phyloP scores from a whole-genome alignment of 768 basidiomycete species.

The Gloeophyllum trabeum region DNA sequence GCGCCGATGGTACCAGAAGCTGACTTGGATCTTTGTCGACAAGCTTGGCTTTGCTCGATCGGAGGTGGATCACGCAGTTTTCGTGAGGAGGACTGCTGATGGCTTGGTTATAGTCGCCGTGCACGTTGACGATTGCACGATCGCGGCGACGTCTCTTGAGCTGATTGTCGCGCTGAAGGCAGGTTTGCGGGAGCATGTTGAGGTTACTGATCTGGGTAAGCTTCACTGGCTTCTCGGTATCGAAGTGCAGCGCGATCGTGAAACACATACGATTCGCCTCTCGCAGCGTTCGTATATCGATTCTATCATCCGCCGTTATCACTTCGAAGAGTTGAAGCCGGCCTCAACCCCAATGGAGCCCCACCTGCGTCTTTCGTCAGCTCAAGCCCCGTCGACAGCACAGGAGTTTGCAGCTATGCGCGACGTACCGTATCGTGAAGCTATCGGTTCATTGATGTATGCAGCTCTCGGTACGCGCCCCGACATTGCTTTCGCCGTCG shows the following conservation, averaged over 20 bases:
- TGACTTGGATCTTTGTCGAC: constrained; percentile 12
- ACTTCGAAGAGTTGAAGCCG: constrained; percentile 1
- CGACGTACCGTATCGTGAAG: constrained; percentile 12
- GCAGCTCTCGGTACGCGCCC: constrained; percentile 21
- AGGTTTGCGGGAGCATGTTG: constrained; percentile 14
- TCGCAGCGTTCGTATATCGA: constrained; percentile 19
- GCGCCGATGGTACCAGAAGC: constrained; percentile 14
- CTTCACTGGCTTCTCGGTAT: constrained; percentile 21
- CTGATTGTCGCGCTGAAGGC: constrained; percentile 8
- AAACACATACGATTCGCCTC: constrained; percentile 13
- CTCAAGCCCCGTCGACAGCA: constrained; percentile 1
- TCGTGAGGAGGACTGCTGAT: constrained; percentile 5
- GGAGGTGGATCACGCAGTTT: constrained; percentile 12
- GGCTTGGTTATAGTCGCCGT: constrained; percentile 10
- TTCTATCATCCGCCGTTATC: constrained; percentile 3
- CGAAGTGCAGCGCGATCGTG: constrained; percentile 12
- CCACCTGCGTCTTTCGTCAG: neutral
- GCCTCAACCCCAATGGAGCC: neutral
- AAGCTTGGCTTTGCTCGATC: constrained; percentile 5
- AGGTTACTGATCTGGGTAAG: constrained; percentile 19
- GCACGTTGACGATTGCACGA: constrained; percentile 24
- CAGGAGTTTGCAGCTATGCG: constrained; percentile 4
- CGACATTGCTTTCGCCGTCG: constrained; percentile 27
- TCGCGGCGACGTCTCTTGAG: constrained; percentile 10
- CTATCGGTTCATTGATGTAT: constrained; percentile 24